Conservation (phyloP, 2,329 filamentous ascomycete genomes). For the Aaosphaeria arxii region DNA sequence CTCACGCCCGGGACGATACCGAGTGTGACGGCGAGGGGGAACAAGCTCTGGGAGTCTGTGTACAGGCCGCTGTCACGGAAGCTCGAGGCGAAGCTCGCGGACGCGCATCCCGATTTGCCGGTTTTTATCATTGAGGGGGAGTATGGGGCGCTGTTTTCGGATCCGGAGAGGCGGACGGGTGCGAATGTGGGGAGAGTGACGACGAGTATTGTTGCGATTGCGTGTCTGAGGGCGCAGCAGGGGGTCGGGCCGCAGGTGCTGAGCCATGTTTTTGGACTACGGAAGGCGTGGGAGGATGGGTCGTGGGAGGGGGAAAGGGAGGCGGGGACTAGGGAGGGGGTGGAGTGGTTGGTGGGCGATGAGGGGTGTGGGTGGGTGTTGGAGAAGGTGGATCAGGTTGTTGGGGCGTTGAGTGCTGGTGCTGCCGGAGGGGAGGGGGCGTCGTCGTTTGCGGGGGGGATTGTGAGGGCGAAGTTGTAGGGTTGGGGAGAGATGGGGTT, state of each 20-base stretch:
- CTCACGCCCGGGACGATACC: constrained; percentile 47
- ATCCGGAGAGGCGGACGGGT: constrained; percentile 52
- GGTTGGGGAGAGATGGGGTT: too few relatives aligned
- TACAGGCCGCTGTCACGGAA: constrained; percentile 72
- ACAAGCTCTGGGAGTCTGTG: constrained; percentile 68
- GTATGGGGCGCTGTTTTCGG: constrained; percentile 68
- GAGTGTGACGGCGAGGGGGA: constrained; percentile 55
- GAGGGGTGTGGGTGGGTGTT: constrained; percentile 62
- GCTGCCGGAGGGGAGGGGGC: not conserved
- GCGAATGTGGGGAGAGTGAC: constrained; percentile 63
- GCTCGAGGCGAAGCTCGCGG: constrained; percentile 64
- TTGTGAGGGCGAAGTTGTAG: too few relatives aligned
- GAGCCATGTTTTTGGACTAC: constrained; percentile 73
- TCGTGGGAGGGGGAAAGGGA: constrained; percentile 44
- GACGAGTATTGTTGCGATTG: constrained; percentile 68
- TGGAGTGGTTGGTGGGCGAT: constrained; percentile 59
- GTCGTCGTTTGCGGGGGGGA: too few relatives aligned
- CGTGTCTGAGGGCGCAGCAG: constrained; percentile 71
- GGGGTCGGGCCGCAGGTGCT: constrained; percentile 79
- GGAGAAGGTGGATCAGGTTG: constrained; percentile 57
- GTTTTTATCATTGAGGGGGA: constrained; percentile 71
- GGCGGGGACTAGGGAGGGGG: constrained; percentile 49
- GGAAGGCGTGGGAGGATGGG: constrained; percentile 70
- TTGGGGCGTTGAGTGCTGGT: constrained; percentile 22
- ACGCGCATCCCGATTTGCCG: constrained; percentile 73